Base-by-base conservation (phyloP, 371 early-diverging fungal genomes). In the Thermomucor indicae-seudaticae region DNA sequence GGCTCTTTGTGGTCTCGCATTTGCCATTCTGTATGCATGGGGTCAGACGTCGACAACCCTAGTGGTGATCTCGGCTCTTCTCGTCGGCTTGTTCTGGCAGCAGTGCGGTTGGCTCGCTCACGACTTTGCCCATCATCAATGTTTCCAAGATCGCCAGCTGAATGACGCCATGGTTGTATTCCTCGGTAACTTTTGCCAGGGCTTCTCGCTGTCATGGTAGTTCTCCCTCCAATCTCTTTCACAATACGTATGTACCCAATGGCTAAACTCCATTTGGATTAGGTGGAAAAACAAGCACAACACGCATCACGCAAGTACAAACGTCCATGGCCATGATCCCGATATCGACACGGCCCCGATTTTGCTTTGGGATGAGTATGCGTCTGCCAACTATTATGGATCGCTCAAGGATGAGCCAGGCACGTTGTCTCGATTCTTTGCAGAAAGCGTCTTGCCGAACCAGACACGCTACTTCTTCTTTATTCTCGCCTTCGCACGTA, bases 231-330 rank as follows among this genome's bases (percentile, higher is more conserved):
- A n/a, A n/a, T n/a, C 70, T 65, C 32, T 19, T 16, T 17, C 29
- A 32, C 46, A 3, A 56, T 54, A 56, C 37, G 63, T 63, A 56
- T 54, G 67, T 27, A 61, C 68, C 46, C 57, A 25, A 11, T 28
- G n/a, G 11, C 80, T 81, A 71, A n/a, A n/a, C n/a, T n/a, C n/a
- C n/a, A n/a, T n/a, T n/a, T n/a, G n/a, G n/a, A n/a, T n/a, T n/a
- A n/a, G n/a, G n/a, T 93, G 93, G 93, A 90, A 90, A 67, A 81
- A 91, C 69, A 91, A 93, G 78, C 93, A 93, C 75, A 88, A 86
- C 70, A 90, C 91, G 7, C 93, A 93, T 59, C 93, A 93, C 62
- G 84, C 84, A 10, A 80, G 83, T 4, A 89, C 92, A 49, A 93
- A 93, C 57, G 83, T 93, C 47, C 87, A 88, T 62, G 75, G 75